phyloP scores from a whole-genome alignment of 2,329 filamentous ascomycete species.

The Fusarium siculi region DNA sequence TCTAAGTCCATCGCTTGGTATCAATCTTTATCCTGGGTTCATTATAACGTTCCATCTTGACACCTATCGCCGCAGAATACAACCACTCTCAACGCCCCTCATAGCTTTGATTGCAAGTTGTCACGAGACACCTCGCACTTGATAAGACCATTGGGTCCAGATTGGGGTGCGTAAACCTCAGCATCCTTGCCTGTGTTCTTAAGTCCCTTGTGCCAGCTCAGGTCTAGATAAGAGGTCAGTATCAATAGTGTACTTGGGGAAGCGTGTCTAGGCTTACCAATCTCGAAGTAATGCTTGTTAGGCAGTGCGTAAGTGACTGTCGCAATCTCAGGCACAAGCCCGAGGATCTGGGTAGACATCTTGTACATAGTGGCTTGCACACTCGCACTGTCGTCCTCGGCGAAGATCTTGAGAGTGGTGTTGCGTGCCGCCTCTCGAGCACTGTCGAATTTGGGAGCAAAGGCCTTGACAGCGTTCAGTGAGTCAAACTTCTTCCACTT shows the following conservation, averaged over 20 bases:
- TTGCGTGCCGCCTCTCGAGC: conserved; percentile 81
- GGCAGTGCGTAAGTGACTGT: conserved; percentile 85
- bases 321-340: conserved; percentile 75
- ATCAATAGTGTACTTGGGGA: background rate
- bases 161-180: conserved; percentile 94
- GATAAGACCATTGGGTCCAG: conserved; percentile 93
- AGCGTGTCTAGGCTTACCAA: conserved; percentile 68
- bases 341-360: conserved; percentile 91
- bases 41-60: conserved; percentile 32
- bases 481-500: conserved; percentile 79
- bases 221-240: conserved; percentile 64
- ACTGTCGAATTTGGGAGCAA: conserved; percentile 76
- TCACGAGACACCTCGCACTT: conserved; percentile 84
- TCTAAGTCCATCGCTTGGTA: conserved; percentile 29
- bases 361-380: conserved; percentile 99
- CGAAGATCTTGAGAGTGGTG: conserved; percentile 93
- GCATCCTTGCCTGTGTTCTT: conserved; percentile 97
- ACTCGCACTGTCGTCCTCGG: conserved; percentile 88
- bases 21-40: conserved; percentile 28
- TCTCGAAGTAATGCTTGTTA: conserved; percentile 99
- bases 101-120: conserved; percentile 35
- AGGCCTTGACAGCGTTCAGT: conserved; percentile 73
- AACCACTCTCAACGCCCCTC: background rate
- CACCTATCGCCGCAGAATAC: conserved; percentile 13
- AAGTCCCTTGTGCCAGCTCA: conserved; percentile 95